These are phyloP conservation scores for Boechera retrofracta DNA, from an alignment of 345 rosid species.

Conservation along the genomic window DNA sequence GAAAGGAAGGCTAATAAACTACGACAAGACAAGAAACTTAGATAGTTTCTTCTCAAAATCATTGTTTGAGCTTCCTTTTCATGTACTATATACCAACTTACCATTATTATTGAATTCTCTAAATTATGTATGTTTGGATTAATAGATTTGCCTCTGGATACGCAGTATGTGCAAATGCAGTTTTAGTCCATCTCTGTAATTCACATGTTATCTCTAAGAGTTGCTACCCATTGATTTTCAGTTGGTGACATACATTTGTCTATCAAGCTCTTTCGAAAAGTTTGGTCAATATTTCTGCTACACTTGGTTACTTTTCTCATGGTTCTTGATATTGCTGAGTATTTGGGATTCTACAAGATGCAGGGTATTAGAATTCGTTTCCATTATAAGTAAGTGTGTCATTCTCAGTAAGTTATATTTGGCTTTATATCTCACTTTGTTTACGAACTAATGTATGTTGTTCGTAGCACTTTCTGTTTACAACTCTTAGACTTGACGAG, in stretches of 20 bases:
- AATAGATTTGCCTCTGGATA: constrained; percentile 22
- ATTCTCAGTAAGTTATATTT: too few relatives aligned
- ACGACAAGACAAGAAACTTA: constrained; percentile 55
- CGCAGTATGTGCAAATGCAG: constrained; percentile 19
- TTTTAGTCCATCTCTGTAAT: not conserved
- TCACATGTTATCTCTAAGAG: constrained; percentile 1
- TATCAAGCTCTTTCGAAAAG: too few relatives aligned
- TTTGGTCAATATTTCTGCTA: too few relatives aligned
- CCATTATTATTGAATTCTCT: constrained; percentile 3
- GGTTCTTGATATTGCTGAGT: too few relatives aligned
- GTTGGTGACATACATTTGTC: too few relatives aligned
- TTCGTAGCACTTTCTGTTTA: not conserved
- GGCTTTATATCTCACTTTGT: not conserved
- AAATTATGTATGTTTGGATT: constrained; percentile 13
- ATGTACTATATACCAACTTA: constrained; percentile 17
- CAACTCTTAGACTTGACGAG: not conserved
- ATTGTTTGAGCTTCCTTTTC: constrained; percentile 14
- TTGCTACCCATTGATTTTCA: not conserved
- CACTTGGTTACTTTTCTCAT: too few relatives aligned
- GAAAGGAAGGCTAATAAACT: constrained; percentile 51
- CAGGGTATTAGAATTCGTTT: too few relatives aligned
- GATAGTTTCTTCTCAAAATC: constrained; percentile 41
- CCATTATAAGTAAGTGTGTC: too few relatives aligned
- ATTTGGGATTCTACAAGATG: too few relatives aligned
- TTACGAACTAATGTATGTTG: not conserved